These are phyloP conservation scores for Fusarium pseudograminearum DNA, from an alignment of 2,329 filamentous ascomycete genomes.

Conservation along the genomic window DNA sequence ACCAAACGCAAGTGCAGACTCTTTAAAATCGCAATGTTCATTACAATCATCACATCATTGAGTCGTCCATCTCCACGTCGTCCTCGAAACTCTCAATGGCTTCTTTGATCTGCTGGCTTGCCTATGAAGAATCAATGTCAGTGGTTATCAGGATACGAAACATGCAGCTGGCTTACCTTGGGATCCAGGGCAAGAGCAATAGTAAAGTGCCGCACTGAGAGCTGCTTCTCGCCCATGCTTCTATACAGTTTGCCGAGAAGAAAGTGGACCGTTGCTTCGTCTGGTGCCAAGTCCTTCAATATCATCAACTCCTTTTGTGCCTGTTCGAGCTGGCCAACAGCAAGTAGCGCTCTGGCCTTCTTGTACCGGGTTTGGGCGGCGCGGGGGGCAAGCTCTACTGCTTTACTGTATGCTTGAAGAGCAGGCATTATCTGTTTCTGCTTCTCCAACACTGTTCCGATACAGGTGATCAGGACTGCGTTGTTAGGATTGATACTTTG, in stretches of 20 bases:
- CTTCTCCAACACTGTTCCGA: slow-evolving; percentile 90
- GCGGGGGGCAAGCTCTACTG: slow-evolving; percentile 82
- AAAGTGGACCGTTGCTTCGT: slow-evolving; percentile 97
- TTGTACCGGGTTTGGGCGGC: slow-evolving; percentile 90
- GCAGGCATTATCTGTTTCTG: slow-evolving; percentile 85
- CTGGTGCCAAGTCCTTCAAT: slow-evolving; percentile 90
- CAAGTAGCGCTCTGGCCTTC: slow-evolving; percentile 88
- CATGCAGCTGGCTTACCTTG: slow-evolving; percentile 72
- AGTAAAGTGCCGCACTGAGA: slow-evolving; percentile 93
- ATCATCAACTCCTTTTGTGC: slow-evolving; percentile 86
- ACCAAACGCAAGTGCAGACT: slow-evolving; percentile 41
- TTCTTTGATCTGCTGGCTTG: slow-evolving; percentile 93
- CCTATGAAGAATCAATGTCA: slow-evolving; percentile 62
- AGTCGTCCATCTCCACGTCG: slow-evolving; percentile 77
- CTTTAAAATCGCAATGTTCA: slow-evolving; percentile 45
- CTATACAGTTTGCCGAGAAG: slow-evolving; percentile 88
- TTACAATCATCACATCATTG: slow-evolving; percentile 67
- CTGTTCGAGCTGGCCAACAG: slow-evolving; percentile 74
- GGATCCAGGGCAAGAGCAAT: slow-evolving; percentile 95
- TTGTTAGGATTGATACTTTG: slow-evolving; percentile 94
- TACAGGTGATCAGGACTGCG: slow-evolving; percentile 90
- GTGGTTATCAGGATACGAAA: background rate
- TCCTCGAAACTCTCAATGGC: slow-evolving; percentile 93
- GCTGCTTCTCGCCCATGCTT: slow-evolving; percentile 75
- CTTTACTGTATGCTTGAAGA: slow-evolving; percentile 83